Evolutionary conservation across 164 flowering plant genomes (phyloP), one percentile per base, ranked within the genome.

Genomic region (Vitis amurensis): DNA sequence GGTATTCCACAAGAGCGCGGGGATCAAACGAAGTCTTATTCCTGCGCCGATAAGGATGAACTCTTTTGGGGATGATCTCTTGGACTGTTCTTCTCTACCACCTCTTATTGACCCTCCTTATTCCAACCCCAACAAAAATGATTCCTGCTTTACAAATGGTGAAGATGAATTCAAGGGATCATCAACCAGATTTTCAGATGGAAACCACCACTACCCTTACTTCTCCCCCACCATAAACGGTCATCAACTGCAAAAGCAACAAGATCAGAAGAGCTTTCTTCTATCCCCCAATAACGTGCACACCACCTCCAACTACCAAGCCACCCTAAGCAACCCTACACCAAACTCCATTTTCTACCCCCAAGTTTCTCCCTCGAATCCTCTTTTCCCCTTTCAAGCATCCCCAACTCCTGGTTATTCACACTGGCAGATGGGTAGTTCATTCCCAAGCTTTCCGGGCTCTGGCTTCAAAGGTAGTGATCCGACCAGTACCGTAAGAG

Each of bases 1-100:
- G 76, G 77, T 86, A 37, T 86, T 88, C 71, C 88, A 86, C 71
- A 88, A 88, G 79, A 86, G 49, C 74, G 64, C 77, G 29, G 87
- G 81, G 31, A 44, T 80, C 3, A 87, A 76, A 71, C 84, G 62
- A 66, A 71, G 30, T 53, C 74, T 79, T 61, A 57, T 61, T n/a
- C 65, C 8, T 2, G 60, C 58, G 5, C 49, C 80, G 52, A 7
- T 66, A 59, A 83, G 79, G 62, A 74, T 77, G 71, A 76, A 79
- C 65, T 83, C 87, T 6, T 71, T 82, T 73, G 87, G 62, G 50
- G 86, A 82, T 31, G 83, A 80, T 59, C 49, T 81, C 4, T 48
- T 82, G 48, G 78, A 79, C 71, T 77, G 61, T 56, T 61, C 84
- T 50, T 78, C 87, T 12, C 71, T 84, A 61, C 91, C 91, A 61